Evolutionary conservation across 345 rosid genomes (phyloP), one percentile per base, ranked within the genome.

Genomic region (Balakata baccata): DNA sequence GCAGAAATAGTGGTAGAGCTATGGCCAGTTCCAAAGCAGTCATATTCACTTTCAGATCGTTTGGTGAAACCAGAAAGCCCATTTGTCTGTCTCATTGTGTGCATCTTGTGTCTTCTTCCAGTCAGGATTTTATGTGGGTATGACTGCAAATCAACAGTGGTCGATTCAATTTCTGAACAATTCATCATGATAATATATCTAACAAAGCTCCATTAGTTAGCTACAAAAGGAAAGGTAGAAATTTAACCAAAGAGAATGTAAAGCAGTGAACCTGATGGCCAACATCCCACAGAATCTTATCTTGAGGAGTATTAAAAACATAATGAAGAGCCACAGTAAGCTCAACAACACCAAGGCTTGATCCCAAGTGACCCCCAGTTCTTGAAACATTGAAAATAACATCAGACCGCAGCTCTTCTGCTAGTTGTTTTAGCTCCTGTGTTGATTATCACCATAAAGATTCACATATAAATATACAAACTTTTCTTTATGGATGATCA

Each of bases 331-430:
- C 96, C 71, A 94, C 98, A 23, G 98, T 94, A 46, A 94, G 95
- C 87, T 94, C 98, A 69, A 94, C 96, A 61, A 94, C 98, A 77
- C 98, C 98, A 77, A 94, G 97, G 80, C 97, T 92, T 2, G 99
- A 92, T 29, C 99, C 99, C 25, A 92, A 79, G 75, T 92, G 99
- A 66, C 99, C 99, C 73, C 99, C 98, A 9, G 98, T 95, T 81
- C 87, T 91, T 0, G 99, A 95, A 50, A 95, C 98, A 64, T 87
- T 89, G 72, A 92, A 92, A 77, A 95, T 87, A 74, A 95, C 98
- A 75, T 95, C 99, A 0, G 97, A 90, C 75, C 98, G 82, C 84
- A 95, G 68, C 85, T 95, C 97, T 38, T 92, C 97, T 10, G 92
- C 86, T 0, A 95, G 90, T 52, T 94, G 97, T 70, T 88, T 92